A percentile compares a stretch with the other conserved stretches of the same genome.
Evolutionary conservation across 2,329 filamentous ascomycete species (phyloP).

Genomic region (Mariannaea sp.): DNA sequence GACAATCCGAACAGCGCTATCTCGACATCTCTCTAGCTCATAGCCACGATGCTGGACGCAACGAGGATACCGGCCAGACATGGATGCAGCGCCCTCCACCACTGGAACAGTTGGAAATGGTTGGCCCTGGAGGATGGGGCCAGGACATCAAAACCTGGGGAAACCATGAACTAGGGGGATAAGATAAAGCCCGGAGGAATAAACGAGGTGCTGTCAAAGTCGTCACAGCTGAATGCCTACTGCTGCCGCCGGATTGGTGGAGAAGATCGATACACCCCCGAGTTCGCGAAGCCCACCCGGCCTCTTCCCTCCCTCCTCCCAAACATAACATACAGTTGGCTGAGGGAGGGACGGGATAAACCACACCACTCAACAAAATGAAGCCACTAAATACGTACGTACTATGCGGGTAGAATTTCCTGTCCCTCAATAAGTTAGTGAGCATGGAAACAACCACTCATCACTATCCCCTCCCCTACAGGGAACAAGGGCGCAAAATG

Average conservation of each 20-base stretch:
- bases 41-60: conserved; percentile 36
- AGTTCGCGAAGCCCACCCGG: too few species aligned
- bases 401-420: conserved; percentile 1
- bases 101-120: conserved; percentile 35
- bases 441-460: neutral
- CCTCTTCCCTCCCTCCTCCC: too few species aligned
- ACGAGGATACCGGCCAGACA: conserved; percentile 36
- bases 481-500: too few species aligned
- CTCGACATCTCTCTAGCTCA: conserved; percentile 44
- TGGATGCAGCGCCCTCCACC: conserved; percentile 39
- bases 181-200: neutral
- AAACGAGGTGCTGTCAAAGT: conserved; percentile 7
- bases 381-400: neutral
- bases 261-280: conserved; percentile 1
- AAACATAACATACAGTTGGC: conserved; percentile 8
- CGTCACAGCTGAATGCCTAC: conserved; percentile 1
- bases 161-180: neutral
- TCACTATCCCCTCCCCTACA: too few species aligned
- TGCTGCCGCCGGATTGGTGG: conserved; percentile 15
- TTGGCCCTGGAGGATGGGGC: conserved; percentile 33
- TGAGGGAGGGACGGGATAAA: conserved; percentile 4
- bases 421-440: neutral
- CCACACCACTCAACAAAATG: conserved; percentile 1
- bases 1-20: conserved; percentile 35
- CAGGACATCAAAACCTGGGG: conserved; percentile 5